Evolutionary conservation across 1,284 basidiomycete genomes (phyloP).

Genomic region (Sparassis latifolia): DNA sequence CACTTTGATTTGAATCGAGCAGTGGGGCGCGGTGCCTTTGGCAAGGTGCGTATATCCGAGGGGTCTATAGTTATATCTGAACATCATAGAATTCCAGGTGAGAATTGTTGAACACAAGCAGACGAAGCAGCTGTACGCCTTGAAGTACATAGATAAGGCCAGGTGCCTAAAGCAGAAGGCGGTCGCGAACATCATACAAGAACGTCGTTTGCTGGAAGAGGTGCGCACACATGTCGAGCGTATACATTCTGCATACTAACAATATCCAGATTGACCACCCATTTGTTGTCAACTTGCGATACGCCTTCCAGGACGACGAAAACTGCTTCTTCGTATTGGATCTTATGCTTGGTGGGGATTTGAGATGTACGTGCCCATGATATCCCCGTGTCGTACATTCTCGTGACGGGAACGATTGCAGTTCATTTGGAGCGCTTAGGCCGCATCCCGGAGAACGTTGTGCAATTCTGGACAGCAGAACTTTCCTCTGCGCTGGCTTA

Average conservation of each 20-base stretch:
- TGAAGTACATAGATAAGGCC: constrained; percentile 97
- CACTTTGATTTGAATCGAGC: constrained; percentile 93
- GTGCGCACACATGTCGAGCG: constrained; percentile 33
- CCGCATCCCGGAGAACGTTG: constrained; percentile 71
- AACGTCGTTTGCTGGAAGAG: constrained; percentile 85
- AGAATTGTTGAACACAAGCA: constrained; percentile 95
- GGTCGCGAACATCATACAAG: constrained; percentile 92
- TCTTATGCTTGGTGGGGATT: constrained; percentile 92
- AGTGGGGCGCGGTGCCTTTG: constrained; percentile 96
- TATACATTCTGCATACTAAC: not conserved
- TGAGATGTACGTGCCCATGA: constrained; percentile 65
- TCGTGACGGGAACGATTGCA: constrained; percentile 25
- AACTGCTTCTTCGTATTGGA: constrained; percentile 98
- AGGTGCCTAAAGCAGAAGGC: constrained; percentile 90
- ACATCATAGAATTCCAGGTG: constrained; percentile 35
- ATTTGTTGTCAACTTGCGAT: constrained; percentile 91
- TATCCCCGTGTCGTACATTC: constrained; percentile 5
- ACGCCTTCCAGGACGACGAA: constrained; percentile 97
- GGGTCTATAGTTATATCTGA: not conserved
- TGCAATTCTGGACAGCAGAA: constrained; percentile 90
- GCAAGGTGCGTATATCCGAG: constrained; percentile 59
- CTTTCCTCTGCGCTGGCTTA: constrained; percentile 83
- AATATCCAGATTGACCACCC: constrained; percentile 80
- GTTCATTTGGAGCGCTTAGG: constrained; percentile 86
- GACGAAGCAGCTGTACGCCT: constrained; percentile 87